These are phyloP conservation scores for Oligophagozyma castellii DNA, from an alignment of 1,139 yeast species.

Conservation along the genomic window DNA sequence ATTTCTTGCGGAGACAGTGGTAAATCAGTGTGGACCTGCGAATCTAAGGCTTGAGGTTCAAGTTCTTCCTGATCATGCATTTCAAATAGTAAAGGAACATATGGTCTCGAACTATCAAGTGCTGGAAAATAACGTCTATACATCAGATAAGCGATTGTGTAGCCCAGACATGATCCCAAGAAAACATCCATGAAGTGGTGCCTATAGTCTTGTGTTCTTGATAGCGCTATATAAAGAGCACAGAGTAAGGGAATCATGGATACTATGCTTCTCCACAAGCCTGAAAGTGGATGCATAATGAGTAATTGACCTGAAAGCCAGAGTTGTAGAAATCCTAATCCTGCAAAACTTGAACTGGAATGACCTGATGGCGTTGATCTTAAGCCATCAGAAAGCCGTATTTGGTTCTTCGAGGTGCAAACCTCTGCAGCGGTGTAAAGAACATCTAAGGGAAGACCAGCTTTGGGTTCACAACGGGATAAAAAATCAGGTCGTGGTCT, in stretches of 20 bases:
- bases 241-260: constrained; percentile 34
- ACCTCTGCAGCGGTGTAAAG: constrained; percentile 44
- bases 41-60: constrained; percentile 4
- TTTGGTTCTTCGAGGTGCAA: constrained; percentile 40
- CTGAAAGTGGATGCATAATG: constrained; percentile 30
- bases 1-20: too few relatives aligned
- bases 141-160: constrained; percentile 28
- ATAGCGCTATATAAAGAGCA: constrained; percentile 53
- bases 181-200: constrained; percentile 64
- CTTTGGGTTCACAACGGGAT: constrained; percentile 49
- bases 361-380: constrained; percentile 76
- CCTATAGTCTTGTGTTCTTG: constrained; percentile 67
- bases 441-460: constrained; percentile 33
- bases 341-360: constrained; percentile 51
- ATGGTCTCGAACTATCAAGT: constrained; percentile 21
- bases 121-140: constrained; percentile 38
- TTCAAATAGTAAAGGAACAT: constrained; percentile 28
- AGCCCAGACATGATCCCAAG: constrained; percentile 46
- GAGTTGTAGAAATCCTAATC: constrained; percentile 46
- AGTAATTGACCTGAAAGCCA: constrained; percentile 54
- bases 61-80: constrained; percentile 6
- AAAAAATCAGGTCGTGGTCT: constrained; percentile 70
- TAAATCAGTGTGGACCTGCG: too few relatives aligned
- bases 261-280: constrained; percentile 41
- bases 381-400: constrained; percentile 49